phyloP scores from a whole-genome alignment of 2,329 filamentous ascomycete genomes.

The Clarireedia homoeocarpa region DNA sequence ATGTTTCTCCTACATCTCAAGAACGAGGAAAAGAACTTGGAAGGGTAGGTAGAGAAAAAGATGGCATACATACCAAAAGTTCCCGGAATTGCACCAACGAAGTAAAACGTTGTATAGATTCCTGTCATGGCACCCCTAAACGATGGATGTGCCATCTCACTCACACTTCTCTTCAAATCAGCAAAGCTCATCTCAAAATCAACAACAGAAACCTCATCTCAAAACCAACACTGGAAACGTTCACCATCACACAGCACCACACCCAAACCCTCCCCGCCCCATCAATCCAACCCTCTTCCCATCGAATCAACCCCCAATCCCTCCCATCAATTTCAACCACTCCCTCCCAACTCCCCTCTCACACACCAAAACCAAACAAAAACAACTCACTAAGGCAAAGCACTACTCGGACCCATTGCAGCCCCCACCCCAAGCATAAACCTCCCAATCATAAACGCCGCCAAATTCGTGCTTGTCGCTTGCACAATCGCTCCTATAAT shows the following conservation, averaged over 20 bases:
- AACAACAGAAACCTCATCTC: too few species aligned
- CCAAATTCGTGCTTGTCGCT: conserved; percentile 24
- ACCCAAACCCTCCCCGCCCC: too few species aligned
- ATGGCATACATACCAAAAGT: conserved; percentile 4
- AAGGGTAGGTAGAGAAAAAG: too few species aligned
- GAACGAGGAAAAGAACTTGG: too few species aligned
- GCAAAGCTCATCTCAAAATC: neutral
- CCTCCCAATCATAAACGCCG: conserved; percentile 40
- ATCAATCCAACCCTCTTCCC: too few species aligned
- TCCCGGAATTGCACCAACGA: conserved; percentile 18
- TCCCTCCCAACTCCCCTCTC: too few species aligned
- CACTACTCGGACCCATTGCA: conserved; percentile 7
- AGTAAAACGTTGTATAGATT: conserved; percentile 22
- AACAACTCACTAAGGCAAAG: conserved; percentile 1
- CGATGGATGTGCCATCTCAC: conserved; percentile 37
- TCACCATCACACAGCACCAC: too few species aligned
- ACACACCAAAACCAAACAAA: neutral
- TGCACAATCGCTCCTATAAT: conserved; percentile 14
- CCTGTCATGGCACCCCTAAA: conserved; percentile 35
- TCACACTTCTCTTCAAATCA: conserved; percentile 32
- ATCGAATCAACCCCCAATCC: too few species aligned
- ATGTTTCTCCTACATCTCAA: too few species aligned
- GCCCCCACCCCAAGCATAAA: conserved; percentile 43
- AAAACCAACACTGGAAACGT: too few species aligned
- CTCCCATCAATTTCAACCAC: too few species aligned